Evolutionary conservation across 768 basidiomycete species (phyloP), one percentile per base, ranked within the genome.

Genomic region (Lentinula raphanica): DNA sequence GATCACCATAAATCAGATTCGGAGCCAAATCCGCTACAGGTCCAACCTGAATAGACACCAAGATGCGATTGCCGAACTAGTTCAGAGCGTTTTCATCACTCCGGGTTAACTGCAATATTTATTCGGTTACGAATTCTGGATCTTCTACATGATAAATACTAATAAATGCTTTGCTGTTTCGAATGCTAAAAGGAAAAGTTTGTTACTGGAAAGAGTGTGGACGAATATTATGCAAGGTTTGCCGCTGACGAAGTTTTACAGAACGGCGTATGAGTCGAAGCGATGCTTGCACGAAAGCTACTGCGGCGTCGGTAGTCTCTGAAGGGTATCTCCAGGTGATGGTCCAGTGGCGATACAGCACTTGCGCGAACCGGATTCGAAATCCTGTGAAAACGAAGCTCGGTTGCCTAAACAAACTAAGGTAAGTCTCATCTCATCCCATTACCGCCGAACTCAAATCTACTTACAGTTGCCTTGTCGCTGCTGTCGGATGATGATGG

Each of bases 31-130:
- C 28, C 56, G 60, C 35, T 61, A 61, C 38, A 32, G 25, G 28
- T 50, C 48, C 7, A 61, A 61, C 32, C 21, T 61, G 29, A 61
- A 58, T 45, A n/a, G 60, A 12, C 28, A 31, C 28, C 13, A 49
- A 7, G 59, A 60, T n/a, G 45, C 36, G 6, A 28, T 60, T 36
- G 39, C 13, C 7, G 46, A 56, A 12, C 45, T 60, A 4, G 54
- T 60, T 17, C 44, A 29, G 28, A 39, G 51, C 13, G 31, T 40
- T 17, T 60, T 55, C 28, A 46, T 48, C 5, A 19, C 40, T 19
- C n/a, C n/a, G n/a, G n/a, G n/a, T n/a, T n/a, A n/a, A n/a, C n/a
- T n/a, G n/a, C n/a, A n/a, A n/a, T n/a, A n/a, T n/a, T n/a, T n/a
- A n/a, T n/a, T n/a, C n/a, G n/a, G n/a, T n/a, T n/a, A n/a, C n/a